Base-by-base conservation (phyloP, 2,329 filamentous ascomycete genomes). In the Venturia oleaginea region DNA sequence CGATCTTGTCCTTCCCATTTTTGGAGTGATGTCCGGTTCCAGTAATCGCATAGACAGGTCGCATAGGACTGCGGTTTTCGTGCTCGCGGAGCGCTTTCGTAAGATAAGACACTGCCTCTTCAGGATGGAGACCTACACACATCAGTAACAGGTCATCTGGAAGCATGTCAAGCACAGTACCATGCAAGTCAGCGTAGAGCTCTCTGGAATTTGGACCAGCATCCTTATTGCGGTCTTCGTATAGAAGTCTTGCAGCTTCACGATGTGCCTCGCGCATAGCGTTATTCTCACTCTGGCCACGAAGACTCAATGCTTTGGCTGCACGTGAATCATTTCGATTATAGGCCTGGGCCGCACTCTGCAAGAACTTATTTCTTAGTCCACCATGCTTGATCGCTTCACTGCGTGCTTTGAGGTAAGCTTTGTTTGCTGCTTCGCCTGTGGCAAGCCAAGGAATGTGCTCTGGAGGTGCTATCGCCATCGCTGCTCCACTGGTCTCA, bases 1-100 rank as follows among this genome's bases (percentile, higher is more conserved):
- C 93, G 42, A 99, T 91, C 78, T 99, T 99, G 77, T 99, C 94
- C 76, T 97, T 97, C 71, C 94, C 93, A 73, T 97, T 97, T 80
- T 97, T 97, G 75, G 91, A 96, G 77, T 99, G 94, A 72, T 97
- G 92, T 3, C 93, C 94, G 0, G 93, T 97, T 55, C 94, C 94
- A 1, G 92, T 97, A 74, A 99, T 97, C 69, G 92, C 92, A 74
- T 97, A 99, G 51, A 99, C 84, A 2, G 93, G 90, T 27, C 86
- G 84, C 5, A 80, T 77, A 42, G 82, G 83, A 69, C 89, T 86
- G 40, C 30, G 37, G 46, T 46, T 61, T 68, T 85, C 84, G 72
- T 97, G 94, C 72, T 95, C 91, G 67, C 92, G 81, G 27, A 99
- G 85, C 46, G 95, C 89, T 68, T 88, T 88, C 75, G 94, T 91